phyloP scores from a whole-genome alignment of 352 stramenopile genomes.

The Phytophthora constricta region DNA sequence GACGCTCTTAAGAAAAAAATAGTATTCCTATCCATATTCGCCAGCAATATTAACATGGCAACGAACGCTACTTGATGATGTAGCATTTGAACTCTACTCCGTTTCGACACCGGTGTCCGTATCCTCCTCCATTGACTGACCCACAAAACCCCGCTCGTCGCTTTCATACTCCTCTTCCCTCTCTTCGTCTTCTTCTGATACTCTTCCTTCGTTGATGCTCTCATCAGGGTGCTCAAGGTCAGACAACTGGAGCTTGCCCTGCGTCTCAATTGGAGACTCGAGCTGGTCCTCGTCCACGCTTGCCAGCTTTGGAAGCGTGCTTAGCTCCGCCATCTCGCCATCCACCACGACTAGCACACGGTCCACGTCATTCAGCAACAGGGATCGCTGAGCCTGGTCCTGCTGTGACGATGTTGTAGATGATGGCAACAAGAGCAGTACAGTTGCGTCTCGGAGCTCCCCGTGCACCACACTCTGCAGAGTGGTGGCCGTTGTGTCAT shows the following conservation, averaged over 20 bases:
- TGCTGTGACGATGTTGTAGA: slow-evolving; percentile 28
- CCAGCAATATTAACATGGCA: too few relatives aligned
- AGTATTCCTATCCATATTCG: slow-evolving; percentile 22
- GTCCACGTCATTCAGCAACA: slow-evolving; percentile 95
- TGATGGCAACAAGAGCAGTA: slow-evolving; percentile 97
- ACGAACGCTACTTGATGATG: slow-evolving; percentile 9
- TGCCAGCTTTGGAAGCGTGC: slow-evolving; percentile 72
- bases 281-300: slow-evolving; percentile 41
- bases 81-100: slow-evolving; percentile 14
- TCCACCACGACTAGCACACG: slow-evolving; percentile 96
- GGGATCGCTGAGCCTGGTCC: slow-evolving; percentile 30
- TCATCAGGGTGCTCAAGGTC: slow-evolving; percentile 26
- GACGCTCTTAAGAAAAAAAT: slow-evolving; percentile 14
- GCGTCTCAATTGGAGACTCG: slow-evolving; percentile 33
- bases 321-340: slow-evolving; percentile 90
- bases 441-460: slow-evolving; percentile 92
- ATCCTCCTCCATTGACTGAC: slow-evolving; percentile 21
- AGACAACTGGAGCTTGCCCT: slow-evolving; percentile 26
- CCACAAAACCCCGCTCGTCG: slow-evolving; percentile 16
- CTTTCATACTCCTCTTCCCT: slow-evolving; percentile 8
- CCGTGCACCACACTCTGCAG: slow-evolving; percentile 85
- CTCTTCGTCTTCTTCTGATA: slow-evolving; percentile 25
- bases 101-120: slow-evolving; percentile 24
- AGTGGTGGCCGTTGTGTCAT: slow-evolving; percentile 74
- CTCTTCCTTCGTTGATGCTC: slow-evolving; percentile 18